These are phyloP conservation scores for Eimeria zaria DNA, from an alignment of 169 alveolate species.

Conservation along the genomic window DNA sequence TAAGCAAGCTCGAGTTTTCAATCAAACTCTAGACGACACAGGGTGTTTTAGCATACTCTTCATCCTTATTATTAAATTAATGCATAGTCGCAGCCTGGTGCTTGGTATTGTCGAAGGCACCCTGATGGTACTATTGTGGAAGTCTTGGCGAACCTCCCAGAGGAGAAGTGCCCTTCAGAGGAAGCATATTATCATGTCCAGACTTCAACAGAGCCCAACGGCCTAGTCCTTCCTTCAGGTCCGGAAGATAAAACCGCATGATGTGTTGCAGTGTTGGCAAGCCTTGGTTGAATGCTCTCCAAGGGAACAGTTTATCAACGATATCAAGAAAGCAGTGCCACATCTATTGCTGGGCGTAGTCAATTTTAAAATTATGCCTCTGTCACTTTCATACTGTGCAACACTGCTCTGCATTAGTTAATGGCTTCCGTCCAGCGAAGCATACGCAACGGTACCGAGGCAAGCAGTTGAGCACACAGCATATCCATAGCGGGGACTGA, in stretches of 20 bases:
- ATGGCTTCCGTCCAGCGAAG: not conserved
- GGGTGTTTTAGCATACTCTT: not conserved
- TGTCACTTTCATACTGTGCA: not conserved
- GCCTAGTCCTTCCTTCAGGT: not conserved
- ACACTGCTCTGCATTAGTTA: not conserved
- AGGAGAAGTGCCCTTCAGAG: not conserved
- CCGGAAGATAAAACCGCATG: not conserved
- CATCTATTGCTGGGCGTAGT: not conserved
- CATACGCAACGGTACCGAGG: not conserved
- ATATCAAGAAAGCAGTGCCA: not conserved
- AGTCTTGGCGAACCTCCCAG: not conserved
- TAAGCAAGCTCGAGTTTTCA: not conserved
- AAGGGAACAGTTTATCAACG: not conserved
- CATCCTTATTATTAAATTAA: not conserved
- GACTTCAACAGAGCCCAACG: not conserved
- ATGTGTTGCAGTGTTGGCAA: not conserved
- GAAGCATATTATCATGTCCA: not conserved
- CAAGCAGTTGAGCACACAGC: not conserved
- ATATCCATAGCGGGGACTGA: not conserved
- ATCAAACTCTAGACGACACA: not conserved
- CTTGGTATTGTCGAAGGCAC: constrained; percentile 13
- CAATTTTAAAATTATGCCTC: not conserved
- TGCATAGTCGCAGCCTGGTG: not conserved
- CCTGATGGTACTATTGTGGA: constrained; percentile 71
- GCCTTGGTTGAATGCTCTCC: not conserved